phyloP scores from a whole-genome alignment of 2,329 filamentous ascomycete species.

The Gnomoniopsis smithogilvyi region DNA sequence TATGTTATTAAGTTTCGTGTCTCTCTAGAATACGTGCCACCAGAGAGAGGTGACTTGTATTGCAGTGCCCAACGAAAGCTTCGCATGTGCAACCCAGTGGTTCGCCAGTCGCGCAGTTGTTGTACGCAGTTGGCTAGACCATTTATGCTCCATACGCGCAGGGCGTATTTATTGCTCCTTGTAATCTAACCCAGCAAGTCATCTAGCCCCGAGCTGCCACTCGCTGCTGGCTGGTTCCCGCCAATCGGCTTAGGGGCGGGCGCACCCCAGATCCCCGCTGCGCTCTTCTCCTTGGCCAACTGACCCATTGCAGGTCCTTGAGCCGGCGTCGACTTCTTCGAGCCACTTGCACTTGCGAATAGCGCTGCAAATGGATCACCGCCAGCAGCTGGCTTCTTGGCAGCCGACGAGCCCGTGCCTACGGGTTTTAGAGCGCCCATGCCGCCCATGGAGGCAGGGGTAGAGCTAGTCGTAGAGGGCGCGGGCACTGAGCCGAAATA shows the following conservation, averaged over 20 bases:
- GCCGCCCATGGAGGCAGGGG: slow-evolving; percentile 22
- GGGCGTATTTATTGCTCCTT: not conserved
- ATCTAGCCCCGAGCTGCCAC: slow-evolving; percentile 37
- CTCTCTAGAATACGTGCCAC: no score
- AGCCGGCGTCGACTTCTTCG: slow-evolving; percentile 68
- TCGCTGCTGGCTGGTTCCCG: slow-evolving; percentile 19
- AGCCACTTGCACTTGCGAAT: slow-evolving; percentile 70
- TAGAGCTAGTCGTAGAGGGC: slow-evolving; percentile 31
- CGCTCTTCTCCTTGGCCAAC: slow-evolving; percentile 97
- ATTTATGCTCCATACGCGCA: not conserved
- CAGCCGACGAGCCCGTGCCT: slow-evolving; percentile 18
- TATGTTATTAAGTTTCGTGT: no score
- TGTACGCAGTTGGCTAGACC: not conserved
- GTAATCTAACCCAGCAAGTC: slow-evolving; percentile 42
- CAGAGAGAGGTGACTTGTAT: no score
- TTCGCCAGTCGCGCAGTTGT: no score
- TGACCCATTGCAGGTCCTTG: slow-evolving; percentile 82
- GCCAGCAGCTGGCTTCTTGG: slow-evolving; percentile 42
- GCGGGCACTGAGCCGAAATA: slow-evolving; percentile 82
- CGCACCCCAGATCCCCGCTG: slow-evolving; percentile 88
- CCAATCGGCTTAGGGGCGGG: slow-evolving; percentile 42
- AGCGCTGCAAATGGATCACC: slow-evolving; percentile 89
- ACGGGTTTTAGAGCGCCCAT: slow-evolving; percentile 25
- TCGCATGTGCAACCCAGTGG: no score
- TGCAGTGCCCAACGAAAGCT: no score